phyloP scores from a whole-genome alignment of 2,329 filamentous ascomycete species.

The Cercospora sp. region DNA sequence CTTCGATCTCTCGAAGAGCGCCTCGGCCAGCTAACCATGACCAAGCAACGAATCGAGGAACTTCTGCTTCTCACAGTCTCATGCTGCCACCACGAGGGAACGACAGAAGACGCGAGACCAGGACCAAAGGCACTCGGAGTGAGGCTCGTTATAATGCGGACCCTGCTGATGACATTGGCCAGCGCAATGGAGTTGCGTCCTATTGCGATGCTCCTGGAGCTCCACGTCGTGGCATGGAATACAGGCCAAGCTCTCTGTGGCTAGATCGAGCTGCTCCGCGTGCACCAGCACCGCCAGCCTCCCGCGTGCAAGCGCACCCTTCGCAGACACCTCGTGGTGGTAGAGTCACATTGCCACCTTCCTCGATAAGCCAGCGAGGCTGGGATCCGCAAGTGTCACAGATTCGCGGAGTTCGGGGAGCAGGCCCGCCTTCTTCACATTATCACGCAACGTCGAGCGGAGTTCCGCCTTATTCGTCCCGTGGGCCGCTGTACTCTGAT shows the following conservation, averaged over 20 bases:
- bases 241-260: not conserved
- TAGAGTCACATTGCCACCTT: conserved; percentile 23
- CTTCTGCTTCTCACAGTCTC: not conserved
- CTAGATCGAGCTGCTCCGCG: not conserved
- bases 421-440: conserved; percentile 12
- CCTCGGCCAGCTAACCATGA: not conserved
- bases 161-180: not conserved
- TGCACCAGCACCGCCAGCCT: not conserved
- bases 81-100: not conserved
- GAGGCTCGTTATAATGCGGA: not conserved
- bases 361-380: conserved; percentile 5
- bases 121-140: not conserved
- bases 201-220: not conserved
- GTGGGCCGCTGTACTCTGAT: conserved; percentile 1
- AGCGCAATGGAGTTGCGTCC: not conserved
- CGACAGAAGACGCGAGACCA: not conserved
- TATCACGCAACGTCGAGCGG: not conserved
- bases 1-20: not conserved
- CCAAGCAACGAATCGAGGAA: not conserved
- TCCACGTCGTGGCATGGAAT: not conserved
- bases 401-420: conserved; percentile 32
- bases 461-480: not conserved
- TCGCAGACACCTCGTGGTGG: conserved; percentile 19
- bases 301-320: not conserved
- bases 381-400: conserved; percentile 26